These are phyloP conservation scores for Rhododendron kiyosumense DNA, from an alignment of 148 eudicot genomes.

Conservation along the genomic window DNA sequence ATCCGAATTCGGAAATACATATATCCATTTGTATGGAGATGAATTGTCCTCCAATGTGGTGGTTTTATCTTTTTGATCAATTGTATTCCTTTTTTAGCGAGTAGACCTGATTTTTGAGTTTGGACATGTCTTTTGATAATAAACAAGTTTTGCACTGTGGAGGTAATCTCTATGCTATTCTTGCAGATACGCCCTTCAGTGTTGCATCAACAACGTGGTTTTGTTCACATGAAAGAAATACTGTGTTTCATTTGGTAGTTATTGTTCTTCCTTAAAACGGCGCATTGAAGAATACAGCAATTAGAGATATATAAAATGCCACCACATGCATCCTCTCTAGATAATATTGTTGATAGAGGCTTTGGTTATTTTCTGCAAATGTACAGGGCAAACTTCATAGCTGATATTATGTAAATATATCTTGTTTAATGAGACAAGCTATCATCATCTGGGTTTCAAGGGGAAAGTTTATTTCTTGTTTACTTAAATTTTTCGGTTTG, in stretches of 20 bases:
- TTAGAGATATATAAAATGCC: background rate
- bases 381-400: conserved; percentile 50
- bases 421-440: conserved; percentile 59
- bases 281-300: background rate
- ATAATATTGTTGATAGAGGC: conserved; percentile 26
- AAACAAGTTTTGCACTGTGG: conserved; percentile 21
- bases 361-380: conserved; percentile 32
- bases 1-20: conserved; percentile 21
- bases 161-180: conserved; percentile 24
- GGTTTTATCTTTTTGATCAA: conserved; percentile 8
- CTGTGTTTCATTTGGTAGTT: conserved; percentile 1
- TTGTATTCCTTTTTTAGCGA: conserved; percentile 10
- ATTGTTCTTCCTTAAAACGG: background rate
- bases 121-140: conserved; percentile 20
- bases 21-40: conserved; percentile 33
- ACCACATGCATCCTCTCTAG: conserved; percentile 15
- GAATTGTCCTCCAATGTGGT: conserved; percentile 21
- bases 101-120: conserved; percentile 16
- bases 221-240: conserved; percentile 6
- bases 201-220: background rate
- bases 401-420: conserved; percentile 49
- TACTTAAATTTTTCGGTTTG: background rate
- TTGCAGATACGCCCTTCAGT: conserved; percentile 21
- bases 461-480: conserved; percentile 15
- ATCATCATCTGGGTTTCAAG: conserved; percentile 38